Conservation (phyloP, 768 basidiomycete genomes). For the Suillus subaureus region DNA sequence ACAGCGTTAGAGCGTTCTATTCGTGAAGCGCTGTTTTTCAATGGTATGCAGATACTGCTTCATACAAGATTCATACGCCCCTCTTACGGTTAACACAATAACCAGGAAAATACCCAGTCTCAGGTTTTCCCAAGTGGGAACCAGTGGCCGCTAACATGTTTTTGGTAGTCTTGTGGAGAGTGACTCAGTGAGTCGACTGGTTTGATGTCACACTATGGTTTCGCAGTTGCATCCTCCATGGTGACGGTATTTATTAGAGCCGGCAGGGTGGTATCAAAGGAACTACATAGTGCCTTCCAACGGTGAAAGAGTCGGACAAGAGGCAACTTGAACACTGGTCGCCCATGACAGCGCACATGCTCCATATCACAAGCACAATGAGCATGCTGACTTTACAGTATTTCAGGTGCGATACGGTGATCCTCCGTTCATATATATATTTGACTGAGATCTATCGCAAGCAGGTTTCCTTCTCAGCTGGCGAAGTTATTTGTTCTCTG, state of each 20-base stretch:
- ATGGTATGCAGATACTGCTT: not conserved
- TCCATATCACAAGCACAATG: not conserved
- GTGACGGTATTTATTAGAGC: too few relatives aligned
- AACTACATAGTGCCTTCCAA: too few relatives aligned
- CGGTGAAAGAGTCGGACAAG: not conserved
- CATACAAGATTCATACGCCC: not conserved
- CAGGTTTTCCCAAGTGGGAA: too few relatives aligned
- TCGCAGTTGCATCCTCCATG: too few relatives aligned
- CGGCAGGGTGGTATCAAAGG: too few relatives aligned
- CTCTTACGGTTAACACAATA: not conserved
- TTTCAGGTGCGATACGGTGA: not conserved
- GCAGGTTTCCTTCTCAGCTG: not conserved
- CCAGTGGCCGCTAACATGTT: too few relatives aligned
- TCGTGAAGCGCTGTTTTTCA: not conserved
- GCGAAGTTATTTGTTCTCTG: not conserved
- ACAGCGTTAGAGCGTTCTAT: not conserved
- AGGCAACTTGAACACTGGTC: not conserved
- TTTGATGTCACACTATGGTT: too few relatives aligned
- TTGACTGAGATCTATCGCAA: not conserved
- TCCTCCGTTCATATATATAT: not conserved
- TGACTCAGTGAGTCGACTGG: too few relatives aligned
- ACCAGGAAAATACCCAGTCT: not conserved
- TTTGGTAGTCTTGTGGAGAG: too few relatives aligned
- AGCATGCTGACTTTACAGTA: not conserved
- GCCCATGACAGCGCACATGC: not conserved